A percentile compares a stretch with the other conserved stretches of the same genome.
Conservation (phyloP, 768 basidiomycete genomes). For the Termitomyces sp. region DNA sequence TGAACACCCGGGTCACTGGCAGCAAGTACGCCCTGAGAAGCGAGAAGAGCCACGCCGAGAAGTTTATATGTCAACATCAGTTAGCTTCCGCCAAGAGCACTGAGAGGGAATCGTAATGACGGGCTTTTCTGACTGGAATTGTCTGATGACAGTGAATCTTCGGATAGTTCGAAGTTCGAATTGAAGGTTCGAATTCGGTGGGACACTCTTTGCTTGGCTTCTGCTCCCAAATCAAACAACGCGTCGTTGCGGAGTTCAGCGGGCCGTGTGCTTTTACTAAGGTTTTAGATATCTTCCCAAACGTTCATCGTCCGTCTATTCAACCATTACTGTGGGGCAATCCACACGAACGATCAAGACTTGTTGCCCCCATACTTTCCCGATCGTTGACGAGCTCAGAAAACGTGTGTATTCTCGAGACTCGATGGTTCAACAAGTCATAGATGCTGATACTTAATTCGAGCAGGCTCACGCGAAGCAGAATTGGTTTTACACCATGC, state of each 20-base stretch:
- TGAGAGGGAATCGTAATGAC: background rate
- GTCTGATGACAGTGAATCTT: background rate
- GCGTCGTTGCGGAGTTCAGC: background rate
- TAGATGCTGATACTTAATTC: background rate
- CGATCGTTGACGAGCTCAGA: background rate
- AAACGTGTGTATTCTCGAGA: background rate
- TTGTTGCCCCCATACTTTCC: too few relatives aligned
- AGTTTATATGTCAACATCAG: background rate
- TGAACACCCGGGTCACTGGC: too few relatives aligned
- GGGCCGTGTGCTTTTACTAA: background rate
- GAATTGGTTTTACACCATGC: slow-evolving; percentile 23
- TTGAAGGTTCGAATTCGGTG: too few relatives aligned
- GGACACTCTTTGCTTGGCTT: background rate
- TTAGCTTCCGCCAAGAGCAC: background rate
- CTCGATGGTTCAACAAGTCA: background rate
- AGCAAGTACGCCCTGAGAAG: slow-evolving; percentile 1
- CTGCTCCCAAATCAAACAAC: background rate
- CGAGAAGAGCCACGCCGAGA: background rate
- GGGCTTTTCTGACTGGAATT: background rate
- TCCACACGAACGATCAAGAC: too few relatives aligned
- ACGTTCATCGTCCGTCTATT: too few relatives aligned
- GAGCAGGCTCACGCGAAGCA: background rate
- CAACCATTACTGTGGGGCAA: too few relatives aligned
- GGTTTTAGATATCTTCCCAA: background rate
- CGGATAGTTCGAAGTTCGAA: too few relatives aligned